phyloP scores from a whole-genome alignment of 176 grass and related monocot species.

The Ensete glaucum region DNA sequence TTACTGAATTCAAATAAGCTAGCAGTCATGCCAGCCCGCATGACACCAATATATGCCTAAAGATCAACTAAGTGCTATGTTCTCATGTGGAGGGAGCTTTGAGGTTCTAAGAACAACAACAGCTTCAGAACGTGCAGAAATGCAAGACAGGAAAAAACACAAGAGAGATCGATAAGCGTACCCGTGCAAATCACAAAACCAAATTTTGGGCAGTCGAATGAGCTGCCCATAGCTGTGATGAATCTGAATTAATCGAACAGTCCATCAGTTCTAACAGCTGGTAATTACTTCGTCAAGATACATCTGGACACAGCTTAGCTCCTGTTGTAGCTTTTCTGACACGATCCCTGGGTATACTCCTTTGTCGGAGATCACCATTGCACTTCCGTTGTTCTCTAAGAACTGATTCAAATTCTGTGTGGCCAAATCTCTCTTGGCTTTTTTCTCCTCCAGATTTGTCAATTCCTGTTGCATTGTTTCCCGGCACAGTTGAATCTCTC shows the following conservation, averaged over 20 bases:
- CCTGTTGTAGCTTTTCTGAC: conserved; percentile 33
- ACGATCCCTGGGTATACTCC: conserved; percentile 23
- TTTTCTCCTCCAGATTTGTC: conserved; percentile 39
- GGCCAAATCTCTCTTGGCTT: conserved; percentile 34
- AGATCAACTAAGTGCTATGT: too few species aligned
- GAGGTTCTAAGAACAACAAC: too few species aligned
- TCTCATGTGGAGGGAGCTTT: too few species aligned
- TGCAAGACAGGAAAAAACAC: too few species aligned
- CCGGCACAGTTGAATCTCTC: conserved; percentile 46
- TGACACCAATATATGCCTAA: too few species aligned
- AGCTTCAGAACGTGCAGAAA: too few species aligned
- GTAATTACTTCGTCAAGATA: conserved; percentile 35
- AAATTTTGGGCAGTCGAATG: neutral
- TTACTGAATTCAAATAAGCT: too few species aligned
- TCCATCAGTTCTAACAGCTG: neutral
- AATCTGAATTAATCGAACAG: neutral
- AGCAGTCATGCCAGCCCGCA: too few species aligned
- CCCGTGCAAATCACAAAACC: too few species aligned
- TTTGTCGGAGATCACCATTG: conserved; percentile 10
- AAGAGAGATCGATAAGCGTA: too few species aligned
- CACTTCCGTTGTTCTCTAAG: conserved; percentile 32
- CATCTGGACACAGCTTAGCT: conserved; percentile 32
- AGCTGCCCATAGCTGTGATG: neutral
- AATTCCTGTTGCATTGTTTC: conserved; percentile 37
- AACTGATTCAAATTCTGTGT: conserved; percentile 32